phyloP scores from a whole-genome alignment of 2,329 filamentous ascomycete genomes.

The Arthrobotrys musiformis region DNA sequence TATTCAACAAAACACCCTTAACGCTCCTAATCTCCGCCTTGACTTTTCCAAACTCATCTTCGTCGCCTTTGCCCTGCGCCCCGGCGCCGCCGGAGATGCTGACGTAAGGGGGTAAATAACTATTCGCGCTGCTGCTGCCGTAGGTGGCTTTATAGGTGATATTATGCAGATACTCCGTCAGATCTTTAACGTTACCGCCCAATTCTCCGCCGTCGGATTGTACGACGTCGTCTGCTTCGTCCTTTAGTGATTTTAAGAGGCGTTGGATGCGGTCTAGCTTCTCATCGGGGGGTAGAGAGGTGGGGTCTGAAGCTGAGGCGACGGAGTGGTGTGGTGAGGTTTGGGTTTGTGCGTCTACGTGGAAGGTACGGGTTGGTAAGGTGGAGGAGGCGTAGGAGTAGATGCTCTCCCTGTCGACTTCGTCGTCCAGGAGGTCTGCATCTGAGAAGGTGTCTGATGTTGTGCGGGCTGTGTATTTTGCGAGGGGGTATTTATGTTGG shows the following conservation, averaged over 20 bases:
- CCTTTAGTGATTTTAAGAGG: slow-evolving; percentile 58
- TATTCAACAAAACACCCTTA: slow-evolving; percentile 78
- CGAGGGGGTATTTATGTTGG: slow-evolving; percentile 48
- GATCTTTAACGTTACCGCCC: slow-evolving; percentile 63
- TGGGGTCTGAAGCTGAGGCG: slow-evolving; percentile 60
- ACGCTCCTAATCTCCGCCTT: slow-evolving; percentile 80
- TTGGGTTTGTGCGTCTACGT: slow-evolving; percentile 82
- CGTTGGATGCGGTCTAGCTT: slow-evolving; percentile 58
- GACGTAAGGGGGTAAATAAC: slow-evolving; percentile 64
- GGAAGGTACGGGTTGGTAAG: slow-evolving; percentile 81
- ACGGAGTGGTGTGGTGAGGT: slow-evolving; percentile 70
- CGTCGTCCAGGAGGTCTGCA: slow-evolving; percentile 62
- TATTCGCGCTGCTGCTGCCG: slow-evolving; percentile 58
- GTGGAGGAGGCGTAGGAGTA: slow-evolving; percentile 64
- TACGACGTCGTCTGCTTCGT: slow-evolving; percentile 58
- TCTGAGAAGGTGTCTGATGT: slow-evolving; percentile 23
- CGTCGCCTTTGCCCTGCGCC: slow-evolving; percentile 68
- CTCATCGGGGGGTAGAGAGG: slow-evolving; percentile 56
- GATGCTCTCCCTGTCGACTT: slow-evolving; percentile 55
- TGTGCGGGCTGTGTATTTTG: slow-evolving; percentile 34
- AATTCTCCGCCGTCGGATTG: slow-evolving; percentile 58
- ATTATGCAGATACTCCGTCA: slow-evolving; percentile 74
- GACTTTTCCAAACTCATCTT: slow-evolving; percentile 77
- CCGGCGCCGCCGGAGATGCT: slow-evolving; percentile 63
- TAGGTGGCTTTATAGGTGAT: slow-evolving; percentile 66